Conservation (phyloP, 257 asterid species). For the Cruciata laevipes region DNA sequence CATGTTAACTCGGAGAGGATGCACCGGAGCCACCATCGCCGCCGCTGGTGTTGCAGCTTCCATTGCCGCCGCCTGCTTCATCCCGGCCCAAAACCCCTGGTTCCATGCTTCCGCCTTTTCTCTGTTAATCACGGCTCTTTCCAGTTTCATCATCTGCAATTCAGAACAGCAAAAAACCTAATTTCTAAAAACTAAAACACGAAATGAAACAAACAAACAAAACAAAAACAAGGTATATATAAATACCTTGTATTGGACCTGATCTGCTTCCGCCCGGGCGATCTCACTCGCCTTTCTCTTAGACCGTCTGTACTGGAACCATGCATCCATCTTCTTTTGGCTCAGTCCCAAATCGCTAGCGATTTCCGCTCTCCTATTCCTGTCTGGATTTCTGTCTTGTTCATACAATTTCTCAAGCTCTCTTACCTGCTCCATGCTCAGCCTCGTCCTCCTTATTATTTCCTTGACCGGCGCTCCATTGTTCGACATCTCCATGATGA, state of each 20-base stretch:
- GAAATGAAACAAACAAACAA: too few species aligned
- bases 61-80: too few species aligned
- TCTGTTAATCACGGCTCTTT: conserved; percentile 38
- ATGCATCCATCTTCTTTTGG: conserved; percentile 71
- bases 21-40: neutral
- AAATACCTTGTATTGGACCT: conserved; percentile 56
- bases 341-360: conserved; percentile 71
- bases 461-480: conserved; percentile 46
- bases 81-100: conserved; percentile 19
- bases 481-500: conserved; percentile 22
- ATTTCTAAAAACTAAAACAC: too few species aligned
- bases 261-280: conserved; percentile 28
- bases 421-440: conserved; percentile 68
- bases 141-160: conserved; percentile 48
- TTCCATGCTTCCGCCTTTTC: conserved; percentile 64
- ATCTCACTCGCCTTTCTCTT: conserved; percentile 83
- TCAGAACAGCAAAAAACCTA: too few species aligned
- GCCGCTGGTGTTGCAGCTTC: too few species aligned
- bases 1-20: neutral
- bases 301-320: conserved; percentile 88
- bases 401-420: conserved; percentile 88
- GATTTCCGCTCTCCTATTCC: conserved; percentile 68
- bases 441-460: conserved; percentile 56
- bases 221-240: too few species aligned
- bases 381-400: conserved; percentile 63